phyloP scores from a whole-genome alignment of 108 stramenopile species.

The Skeletonema costatum region DNA sequence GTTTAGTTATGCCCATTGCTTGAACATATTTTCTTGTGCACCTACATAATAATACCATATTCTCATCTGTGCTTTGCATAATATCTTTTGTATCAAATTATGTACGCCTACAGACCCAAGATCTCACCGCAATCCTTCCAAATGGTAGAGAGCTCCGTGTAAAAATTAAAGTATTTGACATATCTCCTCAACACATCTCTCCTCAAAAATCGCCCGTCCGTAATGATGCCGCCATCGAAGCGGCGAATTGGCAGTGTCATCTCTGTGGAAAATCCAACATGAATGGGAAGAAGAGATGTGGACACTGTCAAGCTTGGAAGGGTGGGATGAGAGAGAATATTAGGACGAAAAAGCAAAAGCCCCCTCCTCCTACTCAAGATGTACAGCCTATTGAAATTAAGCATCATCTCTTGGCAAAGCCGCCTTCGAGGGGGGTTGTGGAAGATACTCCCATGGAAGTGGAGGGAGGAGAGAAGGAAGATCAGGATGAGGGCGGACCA shows the following conservation, averaged over 20 bases:
- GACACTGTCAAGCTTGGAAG: conserved; percentile 24
- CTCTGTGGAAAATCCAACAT: conserved; percentile 8
- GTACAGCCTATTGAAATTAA: not conserved
- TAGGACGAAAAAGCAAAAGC: not conserved
- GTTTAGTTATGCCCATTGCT: not conserved
- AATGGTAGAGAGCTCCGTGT: not conserved
- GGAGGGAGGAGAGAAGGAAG: conserved; percentile 3
- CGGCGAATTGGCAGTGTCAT: conserved; percentile 7
- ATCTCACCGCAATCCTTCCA: not conserved
- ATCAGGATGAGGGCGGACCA: not conserved
- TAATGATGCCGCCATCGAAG: not conserved
- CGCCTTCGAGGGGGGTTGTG: not conserved
- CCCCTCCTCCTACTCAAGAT: not conserved
- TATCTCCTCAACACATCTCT: not conserved
- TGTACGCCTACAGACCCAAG: not conserved
- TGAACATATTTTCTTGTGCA: no score
- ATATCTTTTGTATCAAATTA: not conserved
- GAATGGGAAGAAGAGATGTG: conserved; percentile 21
- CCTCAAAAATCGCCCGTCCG: not conserved
- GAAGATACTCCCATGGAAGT: not conserved
- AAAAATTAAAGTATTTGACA: not conserved
- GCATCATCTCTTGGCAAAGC: not conserved
- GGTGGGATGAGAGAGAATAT: conserved; percentile 14
- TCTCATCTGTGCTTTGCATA: not conserved
- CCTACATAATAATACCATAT: not conserved